Conservation (phyloP, 345 rosid species). For the Clausena lansium region DNA sequence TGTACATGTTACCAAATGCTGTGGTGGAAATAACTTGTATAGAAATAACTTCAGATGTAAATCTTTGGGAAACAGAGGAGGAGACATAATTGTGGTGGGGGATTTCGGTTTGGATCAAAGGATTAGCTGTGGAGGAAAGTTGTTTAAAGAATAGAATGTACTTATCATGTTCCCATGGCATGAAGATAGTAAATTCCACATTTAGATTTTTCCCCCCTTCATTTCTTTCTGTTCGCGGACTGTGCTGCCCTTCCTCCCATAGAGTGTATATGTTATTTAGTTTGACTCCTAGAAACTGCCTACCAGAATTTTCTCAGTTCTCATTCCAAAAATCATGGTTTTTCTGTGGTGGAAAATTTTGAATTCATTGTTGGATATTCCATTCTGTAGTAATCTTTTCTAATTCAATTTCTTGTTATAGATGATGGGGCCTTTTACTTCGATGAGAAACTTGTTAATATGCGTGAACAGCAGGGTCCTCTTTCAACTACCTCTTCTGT, state of each 20-base stretch:
- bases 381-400: not conserved
- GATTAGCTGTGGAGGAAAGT: not conserved
- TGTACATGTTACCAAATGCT: not conserved
- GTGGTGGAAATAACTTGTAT: not conserved
- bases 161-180: not conserved
- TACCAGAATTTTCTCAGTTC: not conserved
- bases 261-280: not conserved
- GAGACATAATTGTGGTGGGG: not conserved
- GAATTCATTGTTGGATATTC: not conserved
- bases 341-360: not conserved
- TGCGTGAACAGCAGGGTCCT: constrained; percentile 52
- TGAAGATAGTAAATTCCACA: not conserved
- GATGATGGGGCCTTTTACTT: constrained; percentile 89
- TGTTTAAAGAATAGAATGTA: not conserved
- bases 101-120: not conserved
- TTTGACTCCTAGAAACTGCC: not conserved
- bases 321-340: not conserved
- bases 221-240: not conserved
- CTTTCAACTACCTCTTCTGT: constrained; percentile 82
- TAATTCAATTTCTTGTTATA: constrained; percentile 25
- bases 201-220: not conserved
- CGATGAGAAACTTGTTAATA: constrained; percentile 60
- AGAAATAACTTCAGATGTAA: not conserved
- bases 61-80: not conserved
- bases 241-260: not conserved